A percentile compares a stretch with the other conserved stretches of the same genome.
Evolutionary conservation across 2,329 filamentous ascomycete species (phyloP).

Genomic region (Juglanconis juglandina): DNA sequence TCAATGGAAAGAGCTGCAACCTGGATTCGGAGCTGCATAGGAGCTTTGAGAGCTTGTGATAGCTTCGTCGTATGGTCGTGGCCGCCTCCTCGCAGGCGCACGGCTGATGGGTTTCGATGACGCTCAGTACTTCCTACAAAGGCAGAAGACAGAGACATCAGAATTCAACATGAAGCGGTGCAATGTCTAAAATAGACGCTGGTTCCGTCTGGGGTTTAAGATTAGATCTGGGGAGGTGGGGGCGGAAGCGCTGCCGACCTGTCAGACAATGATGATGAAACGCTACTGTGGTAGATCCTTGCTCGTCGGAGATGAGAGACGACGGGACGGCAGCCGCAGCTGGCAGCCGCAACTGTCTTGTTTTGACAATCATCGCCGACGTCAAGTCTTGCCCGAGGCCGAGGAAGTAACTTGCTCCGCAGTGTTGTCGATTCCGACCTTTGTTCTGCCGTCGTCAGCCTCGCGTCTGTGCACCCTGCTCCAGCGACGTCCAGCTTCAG

Average conservation of each 20-base stretch:
- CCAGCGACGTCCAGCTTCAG: constrained; percentile 1
- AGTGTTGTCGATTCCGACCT: neutral
- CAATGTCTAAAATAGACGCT: neutral
- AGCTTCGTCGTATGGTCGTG: too few species aligned
- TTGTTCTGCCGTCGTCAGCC: neutral
- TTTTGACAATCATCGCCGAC: constrained; percentile 15
- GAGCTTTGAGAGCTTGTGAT: too few species aligned
- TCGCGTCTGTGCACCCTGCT: neutral
- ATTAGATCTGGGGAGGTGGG: constrained; percentile 1
- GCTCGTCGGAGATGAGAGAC: constrained; percentile 8
- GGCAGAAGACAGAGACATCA: too few species aligned
- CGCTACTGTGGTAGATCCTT: constrained; percentile 7
- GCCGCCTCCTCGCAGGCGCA: too few species aligned
- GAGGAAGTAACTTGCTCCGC: constrained; percentile 5
- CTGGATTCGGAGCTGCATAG: too few species aligned
- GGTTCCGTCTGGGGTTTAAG: neutral
- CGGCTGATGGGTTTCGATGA: too few species aligned
- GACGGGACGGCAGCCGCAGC: constrained; percentile 8
- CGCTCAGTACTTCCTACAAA: neutral
- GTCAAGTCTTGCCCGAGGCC: constrained; percentile 14
- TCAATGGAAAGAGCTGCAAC: too few species aligned
- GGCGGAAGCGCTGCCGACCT: constrained; percentile 12
- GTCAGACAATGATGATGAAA: constrained; percentile 17
- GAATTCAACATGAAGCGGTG: neutral
- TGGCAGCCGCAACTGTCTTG: constrained; percentile 6